phyloP scores from a whole-genome alignment of 2,329 filamentous ascomycete genomes.

The Cercospora sp. region DNA sequence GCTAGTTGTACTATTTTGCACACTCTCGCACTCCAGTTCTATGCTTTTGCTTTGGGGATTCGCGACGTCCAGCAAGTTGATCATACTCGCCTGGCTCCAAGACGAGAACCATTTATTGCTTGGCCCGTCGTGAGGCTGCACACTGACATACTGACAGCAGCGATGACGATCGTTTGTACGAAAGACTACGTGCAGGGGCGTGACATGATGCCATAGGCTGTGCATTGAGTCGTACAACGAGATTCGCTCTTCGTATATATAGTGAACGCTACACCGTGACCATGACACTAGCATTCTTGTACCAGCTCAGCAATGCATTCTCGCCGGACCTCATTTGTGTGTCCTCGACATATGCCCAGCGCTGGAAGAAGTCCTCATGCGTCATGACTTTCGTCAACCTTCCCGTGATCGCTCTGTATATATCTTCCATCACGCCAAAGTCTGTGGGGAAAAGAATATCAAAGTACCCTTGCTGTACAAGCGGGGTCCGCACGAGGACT shows the following conservation, averaged over 20 bases:
- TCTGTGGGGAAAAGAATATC: conserved; percentile 98
- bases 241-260: background rate
- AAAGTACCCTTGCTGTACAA: conserved; percentile 98
- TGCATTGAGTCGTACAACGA: background rate
- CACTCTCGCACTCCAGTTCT: background rate
- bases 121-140: background rate
- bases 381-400: conserved; percentile 82
- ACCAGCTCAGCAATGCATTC: conserved; percentile 89
- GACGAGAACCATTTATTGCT: background rate
- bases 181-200: background rate
- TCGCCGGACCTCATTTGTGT: conserved; percentile 87
- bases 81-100: background rate
- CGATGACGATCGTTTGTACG: background rate
- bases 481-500: conserved; percentile 84
- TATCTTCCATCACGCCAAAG: conserved; percentile 83
- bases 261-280: conserved; percentile 67
- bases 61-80: background rate
- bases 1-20: background rate
- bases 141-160: background rate
- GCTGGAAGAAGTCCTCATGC: conserved; percentile 86
- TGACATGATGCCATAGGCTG: background rate
- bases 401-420: conserved; percentile 91
- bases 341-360: conserved; percentile 88
- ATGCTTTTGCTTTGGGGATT: background rate
- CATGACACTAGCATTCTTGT: conserved; percentile 92